phyloP scores from a whole-genome alignment of 2,329 filamentous ascomycete genomes.

The Microsporum canis region DNA sequence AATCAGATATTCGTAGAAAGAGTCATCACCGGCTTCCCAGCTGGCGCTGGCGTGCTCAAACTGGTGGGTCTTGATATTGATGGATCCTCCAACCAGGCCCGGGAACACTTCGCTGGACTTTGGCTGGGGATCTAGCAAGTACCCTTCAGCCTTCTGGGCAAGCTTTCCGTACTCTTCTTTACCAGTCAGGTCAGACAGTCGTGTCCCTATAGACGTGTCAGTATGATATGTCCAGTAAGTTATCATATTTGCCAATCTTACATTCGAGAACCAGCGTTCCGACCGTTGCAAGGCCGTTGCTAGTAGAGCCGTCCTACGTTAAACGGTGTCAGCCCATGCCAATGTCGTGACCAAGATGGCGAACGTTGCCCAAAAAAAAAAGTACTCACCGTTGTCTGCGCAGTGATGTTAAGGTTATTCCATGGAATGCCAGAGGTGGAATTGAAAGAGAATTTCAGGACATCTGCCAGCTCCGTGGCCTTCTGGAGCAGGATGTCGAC shows the following conservation, averaged over 20 bases:
- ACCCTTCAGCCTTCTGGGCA: conserved; percentile 55
- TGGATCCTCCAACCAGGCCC: conserved; percentile 58
- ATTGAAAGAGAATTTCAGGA: conserved; percentile 65
- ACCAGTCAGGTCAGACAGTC: conserved; percentile 62
- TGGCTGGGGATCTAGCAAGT: conserved; percentile 57
- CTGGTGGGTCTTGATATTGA: conserved; percentile 53
- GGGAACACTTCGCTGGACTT: conserved; percentile 58
- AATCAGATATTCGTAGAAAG: conserved; percentile 80
- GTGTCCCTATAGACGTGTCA: conserved; percentile 23
- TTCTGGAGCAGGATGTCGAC: conserved; percentile 47
- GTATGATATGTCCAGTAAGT: not conserved
- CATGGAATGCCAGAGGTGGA: conserved; percentile 64
- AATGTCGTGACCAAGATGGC: not conserved
- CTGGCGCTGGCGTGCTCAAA: conserved; percentile 59
- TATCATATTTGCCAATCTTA: conserved; percentile 2
- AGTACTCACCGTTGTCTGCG: conserved; percentile 28
- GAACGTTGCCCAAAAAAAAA: not conserved
- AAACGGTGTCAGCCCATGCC: conserved; percentile 10
- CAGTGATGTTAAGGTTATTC: conserved; percentile 53
- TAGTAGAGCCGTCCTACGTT: conserved; percentile 36
- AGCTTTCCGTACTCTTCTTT: conserved; percentile 55
- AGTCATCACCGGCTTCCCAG: conserved; percentile 68
- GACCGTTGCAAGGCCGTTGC: conserved; percentile 63
- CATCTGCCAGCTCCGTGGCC: conserved; percentile 56
- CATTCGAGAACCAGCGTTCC: conserved; percentile 72